A percentile compares a stretch with the other conserved stretches of the same genome.
phyloP scores from a whole-genome alignment of 2,329 filamentous ascomycete genomes.

The Coleophoma crateriformis region DNA sequence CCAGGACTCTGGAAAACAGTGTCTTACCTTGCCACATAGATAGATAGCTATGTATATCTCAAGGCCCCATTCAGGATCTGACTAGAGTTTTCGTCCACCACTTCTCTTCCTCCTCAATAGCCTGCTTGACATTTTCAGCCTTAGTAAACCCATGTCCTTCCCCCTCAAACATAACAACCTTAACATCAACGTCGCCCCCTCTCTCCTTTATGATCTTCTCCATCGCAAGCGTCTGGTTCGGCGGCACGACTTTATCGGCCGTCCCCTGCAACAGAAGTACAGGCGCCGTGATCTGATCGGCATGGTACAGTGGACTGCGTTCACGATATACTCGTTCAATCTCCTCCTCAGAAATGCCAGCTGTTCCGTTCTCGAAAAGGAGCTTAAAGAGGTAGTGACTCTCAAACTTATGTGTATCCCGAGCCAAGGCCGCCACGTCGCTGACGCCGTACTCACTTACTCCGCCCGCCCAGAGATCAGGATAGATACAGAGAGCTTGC shows the following conservation, averaged over 20 bases:
- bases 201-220: conserved; percentile 35
- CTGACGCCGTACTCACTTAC: conserved; percentile 45
- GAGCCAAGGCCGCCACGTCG: conserved; percentile 39
- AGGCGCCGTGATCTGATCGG: conserved; percentile 40
- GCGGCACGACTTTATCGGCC: conserved; percentile 50
- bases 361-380: conserved; percentile 25
- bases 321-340: conserved; percentile 35
- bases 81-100: conserved; percentile 30
- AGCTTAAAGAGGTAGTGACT: conserved; percentile 43
- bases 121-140: conserved; percentile 32
- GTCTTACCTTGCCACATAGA: too few species aligned
- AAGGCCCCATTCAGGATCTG: too few species aligned
- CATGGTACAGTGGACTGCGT: conserved; percentile 43
- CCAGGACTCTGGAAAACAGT: too few species aligned
- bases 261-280: conserved; percentile 52
- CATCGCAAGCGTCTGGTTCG: conserved; percentile 50
- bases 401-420: conserved; percentile 51
- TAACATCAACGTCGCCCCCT: conserved; percentile 40
- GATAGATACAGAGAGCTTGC: conserved; percentile 39
- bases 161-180: conserved; percentile 39
- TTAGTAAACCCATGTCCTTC: conserved; percentile 46
- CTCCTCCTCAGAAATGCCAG: conserved; percentile 30
- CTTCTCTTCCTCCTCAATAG: conserved; percentile 39
- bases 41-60: too few species aligned
- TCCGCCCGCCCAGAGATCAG: conserved; percentile 41